These are phyloP conservation scores for Yamadazyma insecticola DNA, from an alignment of 805 yeast species.

Conservation along the genomic window DNA sequence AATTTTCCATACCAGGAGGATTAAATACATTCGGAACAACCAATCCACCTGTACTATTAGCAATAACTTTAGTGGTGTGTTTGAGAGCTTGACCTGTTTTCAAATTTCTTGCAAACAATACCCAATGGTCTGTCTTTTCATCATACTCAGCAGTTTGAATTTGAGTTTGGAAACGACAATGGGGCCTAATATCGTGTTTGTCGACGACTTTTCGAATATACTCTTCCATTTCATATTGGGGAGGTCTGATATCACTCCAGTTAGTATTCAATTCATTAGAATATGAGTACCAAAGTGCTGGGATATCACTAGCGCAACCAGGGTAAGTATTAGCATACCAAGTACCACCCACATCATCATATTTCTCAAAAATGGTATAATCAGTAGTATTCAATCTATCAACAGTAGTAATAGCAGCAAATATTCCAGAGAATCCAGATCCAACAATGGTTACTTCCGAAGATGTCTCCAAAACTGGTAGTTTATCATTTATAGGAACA, in stretches of 20 bases:
- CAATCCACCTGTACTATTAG: constrained; percentile 31
- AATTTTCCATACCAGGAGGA: constrained; percentile 28
- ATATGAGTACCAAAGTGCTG: constrained; percentile 38
- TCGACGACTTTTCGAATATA: constrained; percentile 31
- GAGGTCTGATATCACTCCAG: constrained; percentile 38
- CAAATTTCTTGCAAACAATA: constrained; percentile 19
- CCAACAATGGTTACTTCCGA: constrained; percentile 36
- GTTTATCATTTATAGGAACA: constrained; percentile 13
- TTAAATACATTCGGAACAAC: constrained; percentile 29
- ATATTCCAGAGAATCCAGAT: constrained; percentile 38
- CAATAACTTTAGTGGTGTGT: constrained; percentile 25
- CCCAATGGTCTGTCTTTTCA: constrained; percentile 25
- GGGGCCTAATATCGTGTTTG: constrained; percentile 19
- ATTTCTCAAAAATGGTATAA: constrained; percentile 34
- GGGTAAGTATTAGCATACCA: constrained; percentile 45
- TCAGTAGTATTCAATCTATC: constrained; percentile 22
- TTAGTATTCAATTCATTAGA: constrained; percentile 27
- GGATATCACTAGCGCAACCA: constrained; percentile 41
- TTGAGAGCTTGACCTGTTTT: constrained; percentile 24
- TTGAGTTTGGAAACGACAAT: constrained; percentile 19
- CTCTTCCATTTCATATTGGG: constrained; percentile 39
- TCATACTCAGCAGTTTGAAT: constrained; percentile 18
- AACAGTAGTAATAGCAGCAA: constrained; percentile 22
- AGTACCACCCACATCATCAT: constrained; percentile 37
- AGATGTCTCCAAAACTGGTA: constrained; percentile 17